Evolutionary conservation across 2,329 filamentous ascomycete genomes (phyloP).

Genomic region (Colletotrichum incanum): DNA sequence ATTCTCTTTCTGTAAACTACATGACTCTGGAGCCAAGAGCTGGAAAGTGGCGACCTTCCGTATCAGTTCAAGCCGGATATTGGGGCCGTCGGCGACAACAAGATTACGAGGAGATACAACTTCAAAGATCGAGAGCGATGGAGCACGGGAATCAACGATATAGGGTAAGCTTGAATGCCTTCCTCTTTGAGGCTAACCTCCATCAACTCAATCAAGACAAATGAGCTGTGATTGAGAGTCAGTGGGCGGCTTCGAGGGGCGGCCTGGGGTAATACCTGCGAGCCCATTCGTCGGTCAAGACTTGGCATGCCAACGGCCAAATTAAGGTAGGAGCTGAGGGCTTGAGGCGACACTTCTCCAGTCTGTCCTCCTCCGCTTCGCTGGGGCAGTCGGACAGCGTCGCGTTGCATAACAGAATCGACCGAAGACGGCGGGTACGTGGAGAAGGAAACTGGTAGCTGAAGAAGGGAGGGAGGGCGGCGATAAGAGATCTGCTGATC

Average conservation of each 20-base stretch:
- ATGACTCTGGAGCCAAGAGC: background rate
- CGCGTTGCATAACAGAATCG: background rate
- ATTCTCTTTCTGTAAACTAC: background rate
- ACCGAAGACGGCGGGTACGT: background rate
- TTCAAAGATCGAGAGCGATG: background rate
- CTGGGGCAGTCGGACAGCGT: background rate
- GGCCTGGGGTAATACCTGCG: background rate
- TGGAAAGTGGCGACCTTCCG: conserved; percentile 22
- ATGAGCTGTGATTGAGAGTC: background rate
- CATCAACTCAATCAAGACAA: background rate
- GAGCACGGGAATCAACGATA: background rate
- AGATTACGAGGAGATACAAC: background rate
- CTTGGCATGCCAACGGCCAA: conserved; percentile 14
- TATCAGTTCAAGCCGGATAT: conserved; percentile 4
- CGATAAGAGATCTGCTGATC: conserved; percentile 5
- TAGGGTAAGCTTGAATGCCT: conserved; percentile 14
- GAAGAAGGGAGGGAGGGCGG: background rate
- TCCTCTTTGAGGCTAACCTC: conserved; percentile 27
- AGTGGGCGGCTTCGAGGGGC: background rate
- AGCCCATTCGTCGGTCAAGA: conserved; percentile 4
- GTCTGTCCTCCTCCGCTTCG: background rate
- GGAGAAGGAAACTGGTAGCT: background rate
- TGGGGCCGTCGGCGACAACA: background rate
- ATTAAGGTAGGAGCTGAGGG: conserved; percentile 4
- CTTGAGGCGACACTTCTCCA: conserved; percentile 2